Evolutionary conservation across 306 rosid species (phyloP), one percentile per base, ranked within the genome.

Genomic region (Canavalia gladiata): DNA sequence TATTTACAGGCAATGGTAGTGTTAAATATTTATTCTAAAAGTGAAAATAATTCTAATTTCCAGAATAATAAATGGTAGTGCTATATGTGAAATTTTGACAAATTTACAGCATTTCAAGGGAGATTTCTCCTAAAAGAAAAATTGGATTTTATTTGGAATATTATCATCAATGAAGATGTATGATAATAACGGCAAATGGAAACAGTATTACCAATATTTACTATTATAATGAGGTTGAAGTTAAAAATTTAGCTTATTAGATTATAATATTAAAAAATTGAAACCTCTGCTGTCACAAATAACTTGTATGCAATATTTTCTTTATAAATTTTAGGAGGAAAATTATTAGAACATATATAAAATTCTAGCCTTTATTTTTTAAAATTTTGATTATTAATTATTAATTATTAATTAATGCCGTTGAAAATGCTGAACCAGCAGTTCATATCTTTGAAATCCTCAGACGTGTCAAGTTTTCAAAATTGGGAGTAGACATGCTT

Each of bases 231-330:
- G 57, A 43, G 42, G 29, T 79, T 79, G 76, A 31, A 57, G 34
- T 55, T 79, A 54, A 74, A 74, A 41, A 43, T 55, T 43, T 69
- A 10, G 70, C 77, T 79, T 12, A 10, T 33, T 69, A 69, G 70
- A 34, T 51, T 45, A 69, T 59, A 7, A 60, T 33, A 46, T 47
- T 68, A 46, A 47, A 12, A n/a, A 30, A 2, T 76, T 62, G 62
- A 76, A 62, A 51, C 33, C 4, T 18, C 34, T 49, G 45, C 11
- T 4, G 37, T 65, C 35, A 57, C 52, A 41, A 42, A 63, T 62
- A 8, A 30, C 42, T 28, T 58, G 69, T 12, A 45, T 75, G 49
- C 39, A 18, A 66, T 60, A 31, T 62, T 33, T 18, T 60, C 49
- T 52, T 64, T 74, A n/a, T 62, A n/a, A 28, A 52, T 49, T 45